Evolutionary conservation across 1,284 basidiomycete genomes (phyloP), one percentile per base, ranked within the genome.

Genomic region (Apiotrichum akiyoshidainum): DNA sequence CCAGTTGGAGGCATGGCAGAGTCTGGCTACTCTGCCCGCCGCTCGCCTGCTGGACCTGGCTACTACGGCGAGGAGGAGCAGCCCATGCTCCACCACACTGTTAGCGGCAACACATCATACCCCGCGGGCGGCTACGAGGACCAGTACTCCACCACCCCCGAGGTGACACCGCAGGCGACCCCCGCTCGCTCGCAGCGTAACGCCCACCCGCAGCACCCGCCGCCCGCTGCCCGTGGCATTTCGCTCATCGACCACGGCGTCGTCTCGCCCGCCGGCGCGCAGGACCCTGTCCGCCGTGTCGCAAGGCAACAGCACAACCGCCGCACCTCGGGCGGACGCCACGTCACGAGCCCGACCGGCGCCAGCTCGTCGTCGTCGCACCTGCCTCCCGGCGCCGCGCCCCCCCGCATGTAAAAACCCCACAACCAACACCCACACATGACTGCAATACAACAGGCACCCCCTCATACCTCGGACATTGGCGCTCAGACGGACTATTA

Each of bases 171-270:
- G 37, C 48, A 61, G 67, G 55, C 69, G 70, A 53, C 72, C 68
- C 66, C 54, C 7, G 16, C 26, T 54, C 59, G 19, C 31, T 56
- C 16, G 51, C 65, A 22, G 51, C 68, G 49, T 49, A 66, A 49
- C 54, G 21, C 46, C 40, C 51, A 52, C 41, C 35, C 31, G 6
- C 46, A 64, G 6, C 46, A 34, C 33, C 40, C 51, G 3, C 53
- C 67, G 10, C 70, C 72, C n/a, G 68, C 70, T 46, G 77, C 72
- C 13, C 81, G 87, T 19, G 90, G 90, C 35, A 81, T 93, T 37
- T 86, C 85, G 53, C 75, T 93, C 58, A 83, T 84, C 50, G 91
- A 93, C 68, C 81, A 83, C 64, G 91, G 91, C 16, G 89, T 88
- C 49, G 88, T 92, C 2, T 31, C 26, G 26, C 26, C 26, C 7